These are phyloP conservation scores for Diplotaxis tenuifolia DNA, from an alignment of 345 rosid species.

Conservation along the genomic window DNA sequence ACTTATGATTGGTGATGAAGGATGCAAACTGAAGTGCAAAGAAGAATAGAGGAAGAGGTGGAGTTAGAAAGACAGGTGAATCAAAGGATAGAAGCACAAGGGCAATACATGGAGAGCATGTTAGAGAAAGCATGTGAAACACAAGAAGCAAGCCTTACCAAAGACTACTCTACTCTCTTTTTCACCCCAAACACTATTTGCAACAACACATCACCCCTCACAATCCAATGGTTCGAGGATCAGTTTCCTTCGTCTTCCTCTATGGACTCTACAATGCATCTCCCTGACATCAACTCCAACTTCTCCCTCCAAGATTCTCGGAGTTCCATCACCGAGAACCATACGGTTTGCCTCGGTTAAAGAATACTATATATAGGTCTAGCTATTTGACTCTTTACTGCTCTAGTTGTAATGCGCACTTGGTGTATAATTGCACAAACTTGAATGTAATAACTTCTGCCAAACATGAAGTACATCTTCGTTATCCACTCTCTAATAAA, in stretches of 20 bases:
- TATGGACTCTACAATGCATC: constrained; percentile 24
- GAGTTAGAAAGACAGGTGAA: constrained; percentile 94
- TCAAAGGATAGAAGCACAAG: constrained; percentile 90
- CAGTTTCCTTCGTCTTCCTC: constrained; percentile 30
- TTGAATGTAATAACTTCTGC: constrained; percentile 28
- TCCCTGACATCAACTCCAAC: constrained; percentile 30
- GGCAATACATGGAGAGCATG: constrained; percentile 92
- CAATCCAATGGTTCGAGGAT: constrained; percentile 35
- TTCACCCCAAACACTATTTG: constrained; percentile 20
- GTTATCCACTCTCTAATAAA: not conserved
- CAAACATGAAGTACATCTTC: not conserved
- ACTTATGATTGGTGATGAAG: constrained; percentile 37
- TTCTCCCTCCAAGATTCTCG: constrained; percentile 33
- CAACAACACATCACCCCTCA: constrained; percentile 26
- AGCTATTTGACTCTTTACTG: constrained; percentile 17
- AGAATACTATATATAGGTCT: constrained; percentile 18
- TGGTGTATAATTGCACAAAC: constrained; percentile 25
- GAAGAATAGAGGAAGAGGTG: constrained; percentile 73
- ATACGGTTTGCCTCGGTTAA: constrained; percentile 36
- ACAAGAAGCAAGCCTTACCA: constrained; percentile 50
- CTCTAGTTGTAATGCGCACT: constrained; percentile 16
- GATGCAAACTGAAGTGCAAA: constrained; percentile 82
- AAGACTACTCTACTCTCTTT: constrained; percentile 28
- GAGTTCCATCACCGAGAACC: constrained; percentile 19
- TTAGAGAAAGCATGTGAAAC: constrained; percentile 92